Conservation (phyloP, 2,329 filamentous ascomycete genomes). For the Periconia sp. region DNA sequence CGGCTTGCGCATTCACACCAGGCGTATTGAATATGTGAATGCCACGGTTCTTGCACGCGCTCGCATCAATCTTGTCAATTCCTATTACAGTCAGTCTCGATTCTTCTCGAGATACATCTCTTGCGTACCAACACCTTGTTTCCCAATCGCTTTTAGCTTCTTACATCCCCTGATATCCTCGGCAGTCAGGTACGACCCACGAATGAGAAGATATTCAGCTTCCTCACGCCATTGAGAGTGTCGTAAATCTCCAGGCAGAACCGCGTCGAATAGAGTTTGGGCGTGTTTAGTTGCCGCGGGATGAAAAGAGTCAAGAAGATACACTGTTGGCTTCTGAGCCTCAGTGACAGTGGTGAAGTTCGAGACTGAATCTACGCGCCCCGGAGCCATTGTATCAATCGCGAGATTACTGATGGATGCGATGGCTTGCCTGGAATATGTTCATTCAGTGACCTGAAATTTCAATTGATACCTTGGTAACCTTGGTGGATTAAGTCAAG, state of each 20-base stretch:
- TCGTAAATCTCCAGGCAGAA: conserved; percentile 43
- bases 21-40: conserved; percentile 58
- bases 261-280: conserved; percentile 48
- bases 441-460: too few relatives aligned
- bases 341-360: not conserved
- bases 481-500: too few relatives aligned
- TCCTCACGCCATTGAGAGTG: conserved; percentile 50
- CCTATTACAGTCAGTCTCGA: conserved; percentile 24
- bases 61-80: conserved; percentile 51
- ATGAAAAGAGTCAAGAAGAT: conserved; percentile 50
- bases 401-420: too few relatives aligned
- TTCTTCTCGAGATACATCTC: not conserved
- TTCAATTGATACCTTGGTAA: too few relatives aligned
- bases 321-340: conserved; percentile 45
- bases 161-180: conserved; percentile 46
- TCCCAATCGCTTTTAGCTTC: conserved; percentile 52
- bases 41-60: conserved; percentile 45
- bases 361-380: conserved; percentile 10
- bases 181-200: conserved; percentile 45
- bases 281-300: conserved; percentile 44
- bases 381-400: conserved; percentile 18
- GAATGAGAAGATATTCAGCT: conserved; percentile 49
- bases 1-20: conserved; percentile 52
- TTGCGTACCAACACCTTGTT: conserved; percentile 54
- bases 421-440: too few relatives aligned